Percentiles rank a stretch among this genome's conserved stretches.
phyloP scores from a whole-genome alignment of 2,329 filamentous ascomycete species.

The Fusarium sp. region DNA sequence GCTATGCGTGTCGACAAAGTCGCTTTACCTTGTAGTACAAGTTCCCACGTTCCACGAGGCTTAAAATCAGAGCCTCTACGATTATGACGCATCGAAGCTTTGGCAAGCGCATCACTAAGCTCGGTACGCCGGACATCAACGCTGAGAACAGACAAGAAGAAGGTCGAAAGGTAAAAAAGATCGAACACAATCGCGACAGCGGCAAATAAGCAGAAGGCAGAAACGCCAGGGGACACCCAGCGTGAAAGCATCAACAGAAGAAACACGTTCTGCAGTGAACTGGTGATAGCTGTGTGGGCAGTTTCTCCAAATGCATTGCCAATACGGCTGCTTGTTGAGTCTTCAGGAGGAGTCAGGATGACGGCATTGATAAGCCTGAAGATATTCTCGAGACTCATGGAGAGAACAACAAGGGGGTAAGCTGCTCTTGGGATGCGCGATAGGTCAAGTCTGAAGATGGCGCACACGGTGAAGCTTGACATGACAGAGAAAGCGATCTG shows the following conservation, averaged over 20 bases:
- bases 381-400: slow-evolving; percentile 82
- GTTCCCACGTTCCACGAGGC: slow-evolving; percentile 60
- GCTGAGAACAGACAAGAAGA: slow-evolving; percentile 81
- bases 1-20: slow-evolving; percentile 78
- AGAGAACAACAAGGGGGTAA: slow-evolving; percentile 80
- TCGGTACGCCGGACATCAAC: slow-evolving; percentile 82
- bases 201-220: slow-evolving; percentile 79
- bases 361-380: slow-evolving; percentile 82
- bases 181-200: slow-evolving; percentile 80
- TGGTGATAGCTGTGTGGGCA: slow-evolving; percentile 73
- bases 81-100: slow-evolving; percentile 57
- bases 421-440: slow-evolving; percentile 77
- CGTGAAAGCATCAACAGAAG: slow-evolving; percentile 73
- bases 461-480: slow-evolving; percentile 83
- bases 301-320: slow-evolving; percentile 79
- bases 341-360: slow-evolving; percentile 74
- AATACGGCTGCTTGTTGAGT: slow-evolving; percentile 74
- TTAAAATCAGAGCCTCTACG: slow-evolving; percentile 39
- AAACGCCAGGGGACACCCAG: slow-evolving; percentile 74
- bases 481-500: slow-evolving; percentile 78
- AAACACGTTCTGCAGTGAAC: slow-evolving; percentile 73
- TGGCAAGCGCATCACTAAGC: slow-evolving; percentile 75
- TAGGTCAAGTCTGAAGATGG: slow-evolving; percentile 77
- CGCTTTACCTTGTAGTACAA: slow-evolving; percentile 69
- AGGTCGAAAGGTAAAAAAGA: slow-evolving; percentile 80